phyloP scores from a whole-genome alignment of 2,329 filamentous ascomycete species.

The Niveomyces coronatus region DNA sequence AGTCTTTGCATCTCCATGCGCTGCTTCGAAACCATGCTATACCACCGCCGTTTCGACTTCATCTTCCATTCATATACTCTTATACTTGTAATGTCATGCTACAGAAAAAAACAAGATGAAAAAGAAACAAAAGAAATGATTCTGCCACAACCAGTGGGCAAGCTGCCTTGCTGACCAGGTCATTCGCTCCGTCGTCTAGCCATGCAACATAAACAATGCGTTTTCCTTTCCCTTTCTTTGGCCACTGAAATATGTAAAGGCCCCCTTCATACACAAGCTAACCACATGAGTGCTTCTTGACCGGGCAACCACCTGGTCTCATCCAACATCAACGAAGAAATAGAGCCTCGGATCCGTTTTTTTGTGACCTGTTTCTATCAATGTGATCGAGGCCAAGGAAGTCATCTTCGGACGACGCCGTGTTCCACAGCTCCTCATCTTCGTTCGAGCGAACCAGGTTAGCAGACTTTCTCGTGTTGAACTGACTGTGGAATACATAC shows the following conservation, averaged over 20 bases:
- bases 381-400: conserved; percentile 55
- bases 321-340: conserved; percentile 37
- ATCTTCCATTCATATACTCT: conserved; percentile 7
- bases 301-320: conserved; percentile 1
- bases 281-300: not conserved
- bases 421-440: conserved; percentile 51
- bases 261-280: conserved; percentile 8
- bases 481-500: conserved; percentile 41
- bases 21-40: conserved; percentile 6
- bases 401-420: conserved; percentile 45
- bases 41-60: conserved; percentile 1
- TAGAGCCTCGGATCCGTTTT: conserved; percentile 52
- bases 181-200: not conserved
- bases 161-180: conserved; percentile 1
- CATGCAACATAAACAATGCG: conserved; percentile 1
- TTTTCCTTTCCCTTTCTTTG: not conserved
- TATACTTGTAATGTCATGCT: conserved; percentile 10
- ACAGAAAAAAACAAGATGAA: conserved; percentile 8
- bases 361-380: conserved; percentile 47
- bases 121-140: conserved; percentile 3
- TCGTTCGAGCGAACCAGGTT: conserved; percentile 13
- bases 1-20: too few species aligned
- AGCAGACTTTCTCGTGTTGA: not conserved
- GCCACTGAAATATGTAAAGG: conserved; percentile 6
- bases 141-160: not conserved